Evolutionary conservation across 176 grass and related monocot genomes (phyloP).

Genomic region (Poa annua): DNA sequence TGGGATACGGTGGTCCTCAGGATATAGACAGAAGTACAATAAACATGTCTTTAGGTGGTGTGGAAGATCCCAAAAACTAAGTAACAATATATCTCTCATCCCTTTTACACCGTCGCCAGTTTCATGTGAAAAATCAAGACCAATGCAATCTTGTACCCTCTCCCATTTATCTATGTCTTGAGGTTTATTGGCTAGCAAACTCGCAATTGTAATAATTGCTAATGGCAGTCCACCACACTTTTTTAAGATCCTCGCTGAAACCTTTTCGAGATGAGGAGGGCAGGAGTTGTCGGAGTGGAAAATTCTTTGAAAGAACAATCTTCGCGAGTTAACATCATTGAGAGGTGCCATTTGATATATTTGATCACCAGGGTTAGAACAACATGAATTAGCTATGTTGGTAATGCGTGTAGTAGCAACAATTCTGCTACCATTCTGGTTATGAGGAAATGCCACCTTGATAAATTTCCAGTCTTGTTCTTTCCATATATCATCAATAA

Average conservation of each 20-base stretch:
- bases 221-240: slow-evolving; percentile 1
- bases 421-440: slow-evolving; percentile 4
- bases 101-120: neutral
- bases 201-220: neutral
- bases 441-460: neutral
- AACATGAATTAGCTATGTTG: neutral
- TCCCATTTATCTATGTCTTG: slow-evolving; percentile 1
- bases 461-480: neutral
- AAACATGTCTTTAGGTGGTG: slow-evolving; percentile 24
- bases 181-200: neutral
- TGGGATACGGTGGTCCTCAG: neutral
- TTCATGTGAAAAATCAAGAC: neutral
- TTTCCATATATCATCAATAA: slow-evolving; percentile 14
- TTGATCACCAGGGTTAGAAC: slow-evolving; percentile 4
- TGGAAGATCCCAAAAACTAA: slow-evolving; percentile 26
- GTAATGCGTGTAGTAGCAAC: neutral
- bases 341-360: slow-evolving; percentile 8
- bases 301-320: slow-evolving; percentile 17
- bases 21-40: slow-evolving; percentile 15
- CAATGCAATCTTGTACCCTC: neutral
- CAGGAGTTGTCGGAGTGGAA: neutral
- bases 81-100: neutral
- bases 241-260: slow-evolving; percentile 4
- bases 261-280: neutral
- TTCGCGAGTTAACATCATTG: neutral